Conservation (phyloP, 331 rosid species). For the Quercus tomentella region DNA sequence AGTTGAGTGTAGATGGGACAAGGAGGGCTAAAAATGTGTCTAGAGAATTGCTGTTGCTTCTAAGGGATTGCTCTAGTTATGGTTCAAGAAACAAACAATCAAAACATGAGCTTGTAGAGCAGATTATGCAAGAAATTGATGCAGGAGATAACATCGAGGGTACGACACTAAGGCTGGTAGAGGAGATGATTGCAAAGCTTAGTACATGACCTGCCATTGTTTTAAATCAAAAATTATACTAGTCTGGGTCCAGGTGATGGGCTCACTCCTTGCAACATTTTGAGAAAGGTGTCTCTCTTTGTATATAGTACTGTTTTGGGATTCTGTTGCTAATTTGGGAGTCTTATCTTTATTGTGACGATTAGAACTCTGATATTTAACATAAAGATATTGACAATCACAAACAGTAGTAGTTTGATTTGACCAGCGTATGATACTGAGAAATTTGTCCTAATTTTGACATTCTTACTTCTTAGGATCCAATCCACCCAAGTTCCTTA, state of each 20-base stretch:
- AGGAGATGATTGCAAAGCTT: constrained; percentile 78
- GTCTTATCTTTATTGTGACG: background rate
- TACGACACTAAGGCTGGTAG: constrained; percentile 53
- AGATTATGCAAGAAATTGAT: constrained; percentile 73
- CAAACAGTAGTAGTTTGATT: background rate
- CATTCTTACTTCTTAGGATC: too few relatives aligned
- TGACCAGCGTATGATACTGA: too few relatives aligned
- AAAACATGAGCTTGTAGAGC: constrained; percentile 39
- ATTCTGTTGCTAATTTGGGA: background rate
- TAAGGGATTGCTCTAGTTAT: constrained; percentile 53
- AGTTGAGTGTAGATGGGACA: constrained; percentile 73
- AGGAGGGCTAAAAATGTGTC: constrained; percentile 48
- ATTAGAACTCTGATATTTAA: background rate
- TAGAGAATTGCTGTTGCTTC: constrained; percentile 49
- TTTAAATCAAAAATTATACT: background rate
- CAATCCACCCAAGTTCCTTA: too few relatives aligned
- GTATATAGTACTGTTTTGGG: background rate
- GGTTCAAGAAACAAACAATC: constrained; percentile 31
- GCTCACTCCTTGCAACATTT: background rate
- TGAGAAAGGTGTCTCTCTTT: background rate
- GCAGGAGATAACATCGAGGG: constrained; percentile 52
- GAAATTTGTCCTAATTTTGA: too few relatives aligned
- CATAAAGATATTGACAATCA: background rate
- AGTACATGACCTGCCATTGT: constrained; percentile 16
- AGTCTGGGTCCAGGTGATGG: background rate